Base-by-base conservation (phyloP, 2,329 filamentous ascomycete genomes). In the Uncinocarpus reesii region DNA sequence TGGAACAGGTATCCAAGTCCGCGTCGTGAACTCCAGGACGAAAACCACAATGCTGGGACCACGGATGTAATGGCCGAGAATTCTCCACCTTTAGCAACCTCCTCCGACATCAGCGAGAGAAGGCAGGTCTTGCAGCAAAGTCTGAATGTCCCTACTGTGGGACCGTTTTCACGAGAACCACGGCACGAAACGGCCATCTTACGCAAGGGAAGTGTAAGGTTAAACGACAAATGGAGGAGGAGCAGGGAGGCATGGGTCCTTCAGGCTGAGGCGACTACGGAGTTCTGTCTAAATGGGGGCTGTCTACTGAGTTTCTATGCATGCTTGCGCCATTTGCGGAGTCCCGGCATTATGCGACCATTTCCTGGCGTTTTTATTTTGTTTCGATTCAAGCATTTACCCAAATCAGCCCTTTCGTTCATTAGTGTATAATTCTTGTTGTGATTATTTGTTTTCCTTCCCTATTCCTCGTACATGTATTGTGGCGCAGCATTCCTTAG, bases 21-120 rank as follows among this genome's bases (percentile, higher is more conserved):
- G 84, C 51, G 79, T 88, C 13, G 75, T 88, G 15, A 83, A 84
- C 63, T 81, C 80, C 57, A 78, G 85, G 55, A 87, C 87, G n/a
- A n/a, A 94, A 94, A 69, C 88, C 89, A 38, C 87, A 94, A 63
- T 95, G 90, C 67, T 96, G 86, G 86, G 90, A 95, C 52, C 90
- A 96, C 61, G 90, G 89, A 8, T 96, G 90, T 72, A 95, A 95
- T 60, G 90, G 90, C 16, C 81, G 89, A 24, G 86, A 94, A 60
- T 96, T 96, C 62, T 94, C 87, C 15, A 95, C 90, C 2, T 95
- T 95, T 63, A 95, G 88, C 76, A 95, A 95, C 63, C 77, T 95
- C 2, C 73, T 95, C 31, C 78, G 90, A 53, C 90, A 96, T 64
- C 89, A 95, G 66, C 79, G 90, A 36, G 90, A 96, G 67, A 95